Percentiles rank a stretch among this genome's conserved stretches.
Conservation (phyloP, 768 basidiomycete genomes). For the Auriscalpium microsporum region DNA sequence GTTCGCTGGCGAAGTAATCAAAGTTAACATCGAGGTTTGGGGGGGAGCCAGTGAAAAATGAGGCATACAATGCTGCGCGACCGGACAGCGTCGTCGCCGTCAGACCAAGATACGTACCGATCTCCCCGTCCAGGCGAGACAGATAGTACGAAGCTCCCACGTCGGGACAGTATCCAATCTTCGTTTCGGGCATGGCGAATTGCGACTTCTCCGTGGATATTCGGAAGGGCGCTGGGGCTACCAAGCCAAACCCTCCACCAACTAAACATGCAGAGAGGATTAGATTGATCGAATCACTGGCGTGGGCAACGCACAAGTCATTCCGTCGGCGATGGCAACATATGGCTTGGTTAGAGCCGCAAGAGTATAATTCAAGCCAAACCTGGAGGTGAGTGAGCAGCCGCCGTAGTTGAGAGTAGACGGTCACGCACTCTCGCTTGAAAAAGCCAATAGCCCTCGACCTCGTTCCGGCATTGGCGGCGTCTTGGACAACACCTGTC, state of each 20-base stretch:
- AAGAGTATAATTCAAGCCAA: slow-evolving; percentile 69
- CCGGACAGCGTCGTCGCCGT: slow-evolving; percentile 69
- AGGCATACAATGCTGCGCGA: slow-evolving; percentile 75
- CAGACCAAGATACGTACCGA: slow-evolving; percentile 91
- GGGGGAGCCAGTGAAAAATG: neutral
- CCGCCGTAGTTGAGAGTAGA: neutral
- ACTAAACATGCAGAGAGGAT: slow-evolving; percentile 38
- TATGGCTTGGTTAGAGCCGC: slow-evolving; percentile 79
- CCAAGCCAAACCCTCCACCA: slow-evolving; percentile 92
- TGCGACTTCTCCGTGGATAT: slow-evolving; percentile 88
- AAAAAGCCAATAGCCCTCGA: slow-evolving; percentile 77
- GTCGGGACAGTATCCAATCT: slow-evolving; percentile 86
- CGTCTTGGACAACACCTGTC: slow-evolving; percentile 50
- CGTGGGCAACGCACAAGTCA: slow-evolving; percentile 61
- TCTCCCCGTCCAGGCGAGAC: slow-evolving; percentile 79
- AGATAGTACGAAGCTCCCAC: slow-evolving; percentile 90
- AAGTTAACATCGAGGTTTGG: neutral
- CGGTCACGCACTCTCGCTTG: slow-evolving; percentile 65
- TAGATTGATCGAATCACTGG: slow-evolving; percentile 5
- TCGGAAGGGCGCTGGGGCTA: slow-evolving; percentile 77
- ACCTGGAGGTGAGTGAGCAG: slow-evolving; percentile 35
- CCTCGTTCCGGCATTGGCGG: slow-evolving; percentile 42
- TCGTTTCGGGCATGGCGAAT: slow-evolving; percentile 96
- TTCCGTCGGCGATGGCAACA: slow-evolving; percentile 82
- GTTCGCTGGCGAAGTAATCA: slow-evolving; percentile 45